phyloP scores from a whole-genome alignment of 2,329 filamentous ascomycete genomes.

The Ascocoryne sarcoides region DNA sequence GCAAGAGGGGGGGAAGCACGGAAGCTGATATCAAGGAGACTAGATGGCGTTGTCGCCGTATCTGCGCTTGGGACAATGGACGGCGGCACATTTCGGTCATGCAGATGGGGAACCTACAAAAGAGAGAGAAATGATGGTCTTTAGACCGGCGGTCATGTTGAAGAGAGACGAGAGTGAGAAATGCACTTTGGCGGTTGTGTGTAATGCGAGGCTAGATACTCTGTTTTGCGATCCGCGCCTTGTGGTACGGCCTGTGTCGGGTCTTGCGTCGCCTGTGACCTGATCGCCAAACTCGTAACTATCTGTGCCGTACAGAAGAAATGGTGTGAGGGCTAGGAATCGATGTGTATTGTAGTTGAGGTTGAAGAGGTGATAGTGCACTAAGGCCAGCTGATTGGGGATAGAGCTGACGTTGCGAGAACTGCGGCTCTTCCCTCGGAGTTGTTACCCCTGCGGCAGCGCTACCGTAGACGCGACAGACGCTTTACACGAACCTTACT shows the following conservation, averaged over 20 bases:
- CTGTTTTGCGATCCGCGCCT: too few relatives aligned
- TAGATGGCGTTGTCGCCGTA: background rate
- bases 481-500: too few relatives aligned
- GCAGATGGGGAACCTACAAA: constrained; percentile 55
- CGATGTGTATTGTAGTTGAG: too few relatives aligned
- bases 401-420: constrained; percentile 16
- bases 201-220: background rate
- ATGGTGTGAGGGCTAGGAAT: too few relatives aligned
- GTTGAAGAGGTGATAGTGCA: background rate
- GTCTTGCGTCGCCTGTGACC: too few relatives aligned
- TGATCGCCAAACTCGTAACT: too few relatives aligned
- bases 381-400: background rate
- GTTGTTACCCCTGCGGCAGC: constrained; percentile 6
- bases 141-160: constrained; percentile 72
- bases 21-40: background rate
- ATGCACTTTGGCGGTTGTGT: constrained; percentile 4
- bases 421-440: constrained; percentile 1
- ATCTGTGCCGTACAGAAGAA: too few relatives aligned
- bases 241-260: too few relatives aligned
- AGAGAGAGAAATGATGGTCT: constrained; percentile 97
- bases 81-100: background rate
- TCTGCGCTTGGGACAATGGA: background rate
- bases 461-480: too few relatives aligned
- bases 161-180: constrained; percentile 7
- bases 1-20: constrained; percentile 22